Evolutionary conservation across 768 basidiomycete genomes (phyloP), one percentile per base, ranked within the genome.

Genomic region (Mycena chlorophos): DNA sequence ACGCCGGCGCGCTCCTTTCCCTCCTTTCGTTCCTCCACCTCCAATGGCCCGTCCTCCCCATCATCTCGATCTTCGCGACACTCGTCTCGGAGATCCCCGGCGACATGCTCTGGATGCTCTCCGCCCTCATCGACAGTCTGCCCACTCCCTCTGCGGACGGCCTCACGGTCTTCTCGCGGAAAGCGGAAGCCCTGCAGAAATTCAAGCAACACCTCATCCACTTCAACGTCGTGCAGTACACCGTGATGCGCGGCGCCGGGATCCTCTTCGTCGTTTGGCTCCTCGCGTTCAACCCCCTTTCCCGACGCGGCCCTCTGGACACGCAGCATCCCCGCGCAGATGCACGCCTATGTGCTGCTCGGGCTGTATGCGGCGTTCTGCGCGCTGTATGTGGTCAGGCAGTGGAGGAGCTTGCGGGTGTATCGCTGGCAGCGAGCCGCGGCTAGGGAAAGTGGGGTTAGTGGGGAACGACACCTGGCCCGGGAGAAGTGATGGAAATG

Each of bases 71-170:
- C 28, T 62, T 62, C 42, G 30, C 57, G 39, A 57, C 54, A 5
- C 61, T 64, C 10, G 51, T 49, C 31, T 62, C 63, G 12, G 63
- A 64, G 39, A 55, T 62, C 20, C 54, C 61, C 1, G 63, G 60
- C 0, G 60, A 64, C 49, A 47, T 62, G 19, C 39, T 62, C 1
- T 64, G 63, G 63, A 62, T 64, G 54, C 14, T 64, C 16, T 51
- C 57, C 20, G 34, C 63, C 12, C 58, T 59, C 42, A 54, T 61
- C 52, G 60, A 61, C 17, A 57, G 49, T 45, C 6, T 13, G 39
- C 31, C 10, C 31, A 34, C 31, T 8, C 31, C 17, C 31, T 8
- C 31, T 8, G 31, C 31, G 31, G 10, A 34, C 31, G 31, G 10
- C 17, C 31, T 8, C 31, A 8, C 31, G 31, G 10, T 8, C 31